Percentiles rank a stretch among this genome's conserved stretches.
Evolutionary conservation across 306 rosid genomes (phyloP).

Genomic region (Cicer arietinum): DNA sequence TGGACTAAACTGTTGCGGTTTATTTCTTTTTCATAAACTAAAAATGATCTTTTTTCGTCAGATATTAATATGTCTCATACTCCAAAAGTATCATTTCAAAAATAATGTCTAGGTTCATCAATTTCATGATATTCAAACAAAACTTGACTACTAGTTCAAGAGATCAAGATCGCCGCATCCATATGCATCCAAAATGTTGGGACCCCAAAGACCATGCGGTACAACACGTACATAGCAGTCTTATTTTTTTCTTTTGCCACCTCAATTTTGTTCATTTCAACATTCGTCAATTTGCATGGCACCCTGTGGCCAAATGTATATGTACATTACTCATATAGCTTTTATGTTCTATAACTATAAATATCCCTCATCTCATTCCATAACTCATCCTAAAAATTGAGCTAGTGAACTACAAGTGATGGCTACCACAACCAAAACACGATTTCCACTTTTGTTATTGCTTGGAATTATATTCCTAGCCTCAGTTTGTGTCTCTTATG

Average conservation of each 20-base stretch:
- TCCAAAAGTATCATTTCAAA: too few species aligned
- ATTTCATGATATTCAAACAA: too few species aligned
- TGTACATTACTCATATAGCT: neutral
- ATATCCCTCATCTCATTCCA: neutral
- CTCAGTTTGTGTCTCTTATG: conserved; percentile 10
- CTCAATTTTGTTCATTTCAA: conserved; percentile 35
- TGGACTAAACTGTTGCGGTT: too few species aligned
- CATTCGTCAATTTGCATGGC: conserved; percentile 51
- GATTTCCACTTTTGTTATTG: conserved; percentile 41
- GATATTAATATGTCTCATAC: too few species aligned
- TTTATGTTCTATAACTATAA: conserved; percentile 24
- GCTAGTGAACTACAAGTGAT: neutral
- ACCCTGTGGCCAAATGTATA: conserved; percentile 15
- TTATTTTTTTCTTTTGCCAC: neutral
- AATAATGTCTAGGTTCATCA: too few species aligned
- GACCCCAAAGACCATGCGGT: neutral
- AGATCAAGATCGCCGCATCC: too few species aligned
- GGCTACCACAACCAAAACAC: conserved; percentile 18
- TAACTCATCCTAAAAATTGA: conserved; percentile 10
- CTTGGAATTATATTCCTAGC: conserved; percentile 41
- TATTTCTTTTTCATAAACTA: too few species aligned
- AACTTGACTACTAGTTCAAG: too few species aligned
- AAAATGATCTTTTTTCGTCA: too few species aligned
- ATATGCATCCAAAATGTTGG: too few species aligned
- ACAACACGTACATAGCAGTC: neutral